Percentiles rank a stretch among this genome's conserved stretches.
Evolutionary conservation across 2,329 filamentous ascomycete species (phyloP).

Genomic region (Cladosporium phlei): DNA sequence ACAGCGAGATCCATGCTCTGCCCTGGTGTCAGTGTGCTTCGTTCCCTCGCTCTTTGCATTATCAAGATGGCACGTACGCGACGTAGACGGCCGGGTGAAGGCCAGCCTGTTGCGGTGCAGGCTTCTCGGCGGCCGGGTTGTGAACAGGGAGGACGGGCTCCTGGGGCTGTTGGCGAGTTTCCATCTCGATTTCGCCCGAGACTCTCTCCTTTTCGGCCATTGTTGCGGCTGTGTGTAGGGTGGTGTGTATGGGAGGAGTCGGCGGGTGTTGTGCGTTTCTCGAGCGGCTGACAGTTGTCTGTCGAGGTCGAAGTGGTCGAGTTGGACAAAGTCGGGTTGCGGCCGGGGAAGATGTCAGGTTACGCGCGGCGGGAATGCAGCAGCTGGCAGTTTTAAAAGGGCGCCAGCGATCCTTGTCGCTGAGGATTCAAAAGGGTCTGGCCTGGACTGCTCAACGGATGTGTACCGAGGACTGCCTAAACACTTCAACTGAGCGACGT

Average conservation of each 20-base stretch:
- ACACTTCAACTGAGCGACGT: too few relatives aligned
- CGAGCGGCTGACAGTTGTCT: background rate
- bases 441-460: too few relatives aligned
- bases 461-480: too few relatives aligned
- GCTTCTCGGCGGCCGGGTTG: slow-evolving; percentile 71
- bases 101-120: slow-evolving; percentile 57
- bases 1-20: slow-evolving; percentile 88
- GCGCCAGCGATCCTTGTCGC: too few relatives aligned
- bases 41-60: slow-evolving; percentile 42
- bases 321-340: background rate
- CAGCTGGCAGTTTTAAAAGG: slow-evolving; percentile 11
- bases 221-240: slow-evolving; percentile 35
- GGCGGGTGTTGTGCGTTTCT: background rate
- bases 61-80: slow-evolving; percentile 44
- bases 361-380: slow-evolving; percentile 12
- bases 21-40: background rate
- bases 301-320: background rate
- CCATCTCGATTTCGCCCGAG: slow-evolving; percentile 61
- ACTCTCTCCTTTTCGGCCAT: slow-evolving; percentile 77
- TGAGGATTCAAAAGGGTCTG: too few relatives aligned
- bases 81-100: slow-evolving; percentile 87
- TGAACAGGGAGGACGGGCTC: slow-evolving; percentile 69
- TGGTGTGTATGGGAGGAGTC: background rate
- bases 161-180: slow-evolving; percentile 34
- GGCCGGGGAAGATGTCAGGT: background rate